Evolutionary conservation across 805 yeast genomes (phyloP).

Genomic region (Candida namnaoensis): DNA sequence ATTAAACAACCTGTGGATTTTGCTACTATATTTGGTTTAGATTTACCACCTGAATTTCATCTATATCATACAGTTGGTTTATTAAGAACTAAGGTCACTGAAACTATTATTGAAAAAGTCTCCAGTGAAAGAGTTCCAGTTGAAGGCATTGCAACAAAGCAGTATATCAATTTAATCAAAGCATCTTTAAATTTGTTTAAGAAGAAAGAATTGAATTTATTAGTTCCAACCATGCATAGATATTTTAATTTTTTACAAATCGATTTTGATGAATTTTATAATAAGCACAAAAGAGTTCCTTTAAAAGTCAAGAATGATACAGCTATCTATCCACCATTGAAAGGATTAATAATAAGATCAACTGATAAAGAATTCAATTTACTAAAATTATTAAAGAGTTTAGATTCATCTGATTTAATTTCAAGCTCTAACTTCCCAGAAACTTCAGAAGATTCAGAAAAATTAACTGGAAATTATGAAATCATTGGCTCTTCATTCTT

Average conservation of each 20-base stretch:
- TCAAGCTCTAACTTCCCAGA: slow-evolving; percentile 2
- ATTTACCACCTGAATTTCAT: slow-evolving; percentile 75
- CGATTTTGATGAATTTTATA: slow-evolving; percentile 47
- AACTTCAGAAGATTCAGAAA: slow-evolving; percentile 17
- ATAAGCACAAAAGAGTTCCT: slow-evolving; percentile 12
- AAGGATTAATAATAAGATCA: slow-evolving; percentile 16
- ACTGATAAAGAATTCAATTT: slow-evolving; percentile 19
- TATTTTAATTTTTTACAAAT: slow-evolving; percentile 75
- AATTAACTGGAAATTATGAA: slow-evolving; percentile 38
- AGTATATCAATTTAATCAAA: slow-evolving; percentile 48
- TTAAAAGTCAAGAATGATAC: neutral
- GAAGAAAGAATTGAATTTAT: slow-evolving; percentile 54
- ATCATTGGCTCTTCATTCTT: slow-evolving; percentile 45
- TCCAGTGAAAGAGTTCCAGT: slow-evolving; percentile 56
- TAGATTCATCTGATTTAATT: slow-evolving; percentile 12
- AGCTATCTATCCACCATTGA: too few relatives aligned
- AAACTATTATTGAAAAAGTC: slow-evolving; percentile 57
- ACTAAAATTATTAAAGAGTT: too few relatives aligned
- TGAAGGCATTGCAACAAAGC: slow-evolving; percentile 50
- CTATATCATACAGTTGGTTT: too few relatives aligned
- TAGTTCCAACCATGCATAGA: slow-evolving; percentile 70
- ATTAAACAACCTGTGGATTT: slow-evolving; percentile 55
- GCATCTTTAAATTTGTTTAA: slow-evolving; percentile 38
- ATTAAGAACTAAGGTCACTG: slow-evolving; percentile 35
- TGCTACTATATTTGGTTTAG: slow-evolving; percentile 74